Evolutionary conservation across 1,284 basidiomycete genomes (phyloP).

Genomic region (Sporisorium sorghi): DNA sequence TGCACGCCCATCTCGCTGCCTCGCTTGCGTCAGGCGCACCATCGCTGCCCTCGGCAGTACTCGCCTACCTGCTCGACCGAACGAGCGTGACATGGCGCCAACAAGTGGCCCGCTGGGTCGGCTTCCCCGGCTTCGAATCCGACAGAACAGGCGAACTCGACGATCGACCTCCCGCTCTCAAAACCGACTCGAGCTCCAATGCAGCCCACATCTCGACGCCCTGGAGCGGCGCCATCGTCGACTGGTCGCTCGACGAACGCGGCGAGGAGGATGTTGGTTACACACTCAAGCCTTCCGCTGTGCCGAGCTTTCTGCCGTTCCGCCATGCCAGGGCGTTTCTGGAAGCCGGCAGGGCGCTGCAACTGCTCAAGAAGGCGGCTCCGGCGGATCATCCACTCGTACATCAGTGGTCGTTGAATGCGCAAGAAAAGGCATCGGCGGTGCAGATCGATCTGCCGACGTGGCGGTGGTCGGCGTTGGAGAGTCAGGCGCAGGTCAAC

Average conservation of each 20-base stretch:
- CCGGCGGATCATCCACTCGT: constrained; percentile 56
- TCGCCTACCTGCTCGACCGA: constrained; percentile 48
- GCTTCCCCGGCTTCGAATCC: constrained; percentile 50
- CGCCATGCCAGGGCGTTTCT: constrained; percentile 46
- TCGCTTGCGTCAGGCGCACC: constrained; percentile 37
- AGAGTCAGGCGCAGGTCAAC: constrained; percentile 13
- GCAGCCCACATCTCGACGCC: constrained; percentile 22
- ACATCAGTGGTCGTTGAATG: constrained; percentile 26
- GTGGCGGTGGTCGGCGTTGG: constrained; percentile 36
- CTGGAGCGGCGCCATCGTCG: constrained; percentile 54
- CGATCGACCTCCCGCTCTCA: constrained; percentile 10
- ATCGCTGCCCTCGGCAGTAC: constrained; percentile 27
- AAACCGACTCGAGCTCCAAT: constrained; percentile 3
- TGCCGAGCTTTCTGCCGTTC: constrained; percentile 49
- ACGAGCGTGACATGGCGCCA: constrained; percentile 47
- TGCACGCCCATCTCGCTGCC: constrained; percentile 54
- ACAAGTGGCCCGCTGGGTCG: constrained; percentile 50
- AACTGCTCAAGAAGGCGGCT: constrained; percentile 55
- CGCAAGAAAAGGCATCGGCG: background rate
- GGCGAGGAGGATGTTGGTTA: constrained; percentile 58
- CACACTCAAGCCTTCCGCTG: constrained; percentile 46
- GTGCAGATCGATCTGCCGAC: constrained; percentile 31
- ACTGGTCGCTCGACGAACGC: constrained; percentile 54
- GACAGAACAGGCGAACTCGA: constrained; percentile 44
- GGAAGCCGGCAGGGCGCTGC: constrained; percentile 53